Conservation (phyloP, 805 yeast genomes). For the Jamesozyma gamospora region DNA sequence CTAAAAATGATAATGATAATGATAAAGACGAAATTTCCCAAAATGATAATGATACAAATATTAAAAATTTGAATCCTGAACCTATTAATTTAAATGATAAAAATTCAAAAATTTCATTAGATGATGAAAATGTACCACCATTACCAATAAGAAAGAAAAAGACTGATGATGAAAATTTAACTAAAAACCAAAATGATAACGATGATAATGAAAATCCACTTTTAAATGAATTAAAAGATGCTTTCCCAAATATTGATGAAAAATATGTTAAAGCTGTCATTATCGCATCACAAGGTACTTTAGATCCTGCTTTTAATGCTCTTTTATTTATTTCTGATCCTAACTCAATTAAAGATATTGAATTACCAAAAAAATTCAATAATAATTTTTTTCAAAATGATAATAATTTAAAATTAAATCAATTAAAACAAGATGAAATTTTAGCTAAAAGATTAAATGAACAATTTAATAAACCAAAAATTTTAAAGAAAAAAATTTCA, state of each 20-base stretch:
- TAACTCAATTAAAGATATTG: constrained; percentile 38
- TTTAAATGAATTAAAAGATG: constrained; percentile 56
- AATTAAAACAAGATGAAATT: constrained; percentile 62
- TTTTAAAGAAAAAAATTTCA: too few species aligned
- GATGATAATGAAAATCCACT: constrained; percentile 18
- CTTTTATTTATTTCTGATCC: constrained; percentile 74
- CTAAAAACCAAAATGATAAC: background rate
- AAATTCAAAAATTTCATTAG: background rate
- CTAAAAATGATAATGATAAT: constrained; percentile 4
- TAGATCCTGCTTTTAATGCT: constrained; percentile 86
- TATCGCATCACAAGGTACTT: constrained; percentile 72
- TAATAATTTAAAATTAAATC: constrained; percentile 29
- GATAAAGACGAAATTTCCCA: background rate
- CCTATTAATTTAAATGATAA: constrained; percentile 1
- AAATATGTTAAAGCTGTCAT: constrained; percentile 65
- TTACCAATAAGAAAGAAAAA: constrained; percentile 5
- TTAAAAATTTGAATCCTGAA: constrained; percentile 6
- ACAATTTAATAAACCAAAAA: constrained; percentile 34
- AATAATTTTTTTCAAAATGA: constrained; percentile 21
- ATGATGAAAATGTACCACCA: constrained; percentile 1
- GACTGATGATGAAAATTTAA: background rate
- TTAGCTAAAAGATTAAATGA: constrained; percentile 74
- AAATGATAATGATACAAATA: background rate
- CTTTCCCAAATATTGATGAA: constrained; percentile 73
- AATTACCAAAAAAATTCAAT: constrained; percentile 34